Conservation (phyloP, 345 rosid genomes). For the Cardiospermum halicacabum region DNA sequence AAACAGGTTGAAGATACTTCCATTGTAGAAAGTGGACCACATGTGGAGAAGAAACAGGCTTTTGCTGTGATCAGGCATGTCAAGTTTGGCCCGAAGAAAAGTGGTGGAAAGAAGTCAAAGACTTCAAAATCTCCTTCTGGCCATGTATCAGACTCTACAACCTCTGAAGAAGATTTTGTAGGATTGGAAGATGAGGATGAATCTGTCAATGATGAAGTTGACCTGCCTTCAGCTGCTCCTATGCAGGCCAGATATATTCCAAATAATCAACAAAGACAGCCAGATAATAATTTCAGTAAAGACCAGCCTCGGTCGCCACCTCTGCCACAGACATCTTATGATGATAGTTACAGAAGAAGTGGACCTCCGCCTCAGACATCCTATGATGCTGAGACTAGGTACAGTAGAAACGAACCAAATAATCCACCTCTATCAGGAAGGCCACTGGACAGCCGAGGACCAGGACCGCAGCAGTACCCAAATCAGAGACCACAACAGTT, state of each 20-base stretch:
- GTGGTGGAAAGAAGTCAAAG: constrained; percentile 40
- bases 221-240: constrained; percentile 1
- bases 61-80: constrained; percentile 59
- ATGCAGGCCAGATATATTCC: constrained; percentile 9
- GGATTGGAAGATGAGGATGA: constrained; percentile 17
- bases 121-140: constrained; percentile 7
- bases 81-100: constrained; percentile 77
- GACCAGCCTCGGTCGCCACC: not conserved
- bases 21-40: constrained; percentile 66
- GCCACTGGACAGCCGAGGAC: constrained; percentile 16
- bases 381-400: constrained; percentile 35
- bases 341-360: constrained; percentile 38
- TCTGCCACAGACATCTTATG: constrained; percentile 16
- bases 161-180: constrained; percentile 15
- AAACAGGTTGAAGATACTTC: constrained; percentile 60
- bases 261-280: too few relatives aligned
- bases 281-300: constrained; percentile 14
- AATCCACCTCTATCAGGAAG: constrained; percentile 20
- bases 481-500: constrained; percentile 25
- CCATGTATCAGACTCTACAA: constrained; percentile 2
- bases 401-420: constrained; percentile 40
- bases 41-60: constrained; percentile 53
- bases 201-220: constrained; percentile 8
- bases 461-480: constrained; percentile 18
- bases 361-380: constrained; percentile 22